Evolutionary conservation across 305 asterid species (phyloP), one percentile per base, ranked within the genome.

Genomic region (Fraxinus greggii): DNA sequence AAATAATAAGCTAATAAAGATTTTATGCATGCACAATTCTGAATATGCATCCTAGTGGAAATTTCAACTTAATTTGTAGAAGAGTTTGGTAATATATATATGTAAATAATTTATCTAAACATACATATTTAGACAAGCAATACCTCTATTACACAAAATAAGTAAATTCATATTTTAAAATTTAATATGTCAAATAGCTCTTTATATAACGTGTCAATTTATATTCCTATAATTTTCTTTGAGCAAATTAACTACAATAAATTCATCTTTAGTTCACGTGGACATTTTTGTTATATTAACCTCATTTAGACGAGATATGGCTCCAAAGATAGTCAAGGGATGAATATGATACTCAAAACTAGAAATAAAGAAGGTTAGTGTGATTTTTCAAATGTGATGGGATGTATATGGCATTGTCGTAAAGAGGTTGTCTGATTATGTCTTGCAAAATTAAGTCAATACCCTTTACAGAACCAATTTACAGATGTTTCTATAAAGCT

Each of bases 391-490:
- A 23, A 67, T 2, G 72, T 63, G 72, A 24, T 15, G 1, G 72
- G 72, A 19, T 56, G 26, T n/a, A 54, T 54, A 54, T n/a, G 65
- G n/a, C n/a, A n/a, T 6, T 54, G 65, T n/a, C 26, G 2, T 54
- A 54, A 54, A 54, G 26, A 28, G 67, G 67, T 6, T 56, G 67
- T 7, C 67, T 56, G 28, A 56, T 56, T 56, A 19, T 56, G 67
- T 19, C 67, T 56, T 56, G 67, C 67, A 56, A 56, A 38, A 83
- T 85, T 26, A 74, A 80, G 72, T n/a, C 73, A 74, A 51, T n/a
- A 48, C 17, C 80, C 29, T 48, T n/a, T 24, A 75, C 80, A 61
- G 35, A 77, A 84, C 78, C 76, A 21, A 56, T 77, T 54, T 9
- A 78, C 80, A 79, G 59, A 77, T 33, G 65, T 72, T 17, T 21